A percentile compares a stretch with the other conserved stretches of the same genome.
These are phyloP conservation scores for Penicillium sp. DNA, from an alignment of 2,329 filamentous ascomycete species.

Conservation along the genomic window DNA sequence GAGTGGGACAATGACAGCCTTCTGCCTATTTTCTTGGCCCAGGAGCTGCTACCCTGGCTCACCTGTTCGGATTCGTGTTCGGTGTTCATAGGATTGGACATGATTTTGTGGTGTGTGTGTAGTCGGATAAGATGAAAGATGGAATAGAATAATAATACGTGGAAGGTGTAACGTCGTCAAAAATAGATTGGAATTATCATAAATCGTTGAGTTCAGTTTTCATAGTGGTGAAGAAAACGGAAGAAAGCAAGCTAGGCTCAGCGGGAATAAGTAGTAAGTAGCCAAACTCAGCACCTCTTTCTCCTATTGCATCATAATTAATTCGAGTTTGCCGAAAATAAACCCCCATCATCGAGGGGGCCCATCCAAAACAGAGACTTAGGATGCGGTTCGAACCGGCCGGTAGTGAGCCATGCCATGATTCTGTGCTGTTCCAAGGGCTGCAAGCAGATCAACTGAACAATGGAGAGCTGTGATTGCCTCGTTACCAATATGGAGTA, in stretches of 20 bases:
- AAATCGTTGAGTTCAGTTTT: conserved; percentile 17
- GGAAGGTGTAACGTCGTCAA: neutral
- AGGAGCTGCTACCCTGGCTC: conserved; percentile 13
- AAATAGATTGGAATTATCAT: conserved; percentile 13
- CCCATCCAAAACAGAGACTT: neutral
- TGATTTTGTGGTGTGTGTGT: conserved; percentile 7
- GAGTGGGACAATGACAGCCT: conserved; percentile 13
- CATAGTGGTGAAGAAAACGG: neutral
- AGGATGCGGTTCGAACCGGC: neutral
- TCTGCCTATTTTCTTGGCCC: conserved; percentile 18
- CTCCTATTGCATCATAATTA: conserved; percentile 23
- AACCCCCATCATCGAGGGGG: neutral
- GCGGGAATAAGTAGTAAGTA: conserved; percentile 13
- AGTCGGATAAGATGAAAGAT: neutral
- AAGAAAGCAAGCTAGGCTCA: neutral
- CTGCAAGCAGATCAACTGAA: conserved; percentile 4
- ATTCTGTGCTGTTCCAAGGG: conserved; percentile 5
- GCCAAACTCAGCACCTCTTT: neutral
- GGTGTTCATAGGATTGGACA: conserved; percentile 14
- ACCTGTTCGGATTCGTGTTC: conserved; percentile 11
- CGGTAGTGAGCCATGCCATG: conserved; percentile 1
- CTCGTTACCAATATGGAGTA: neutral
- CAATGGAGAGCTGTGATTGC: conserved; percentile 3
- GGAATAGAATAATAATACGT: neutral
- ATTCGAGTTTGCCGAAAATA: conserved; percentile 7